phyloP scores from a whole-genome alignment of 2,329 filamentous ascomycete genomes.

The Neoarthrinium moseri region DNA sequence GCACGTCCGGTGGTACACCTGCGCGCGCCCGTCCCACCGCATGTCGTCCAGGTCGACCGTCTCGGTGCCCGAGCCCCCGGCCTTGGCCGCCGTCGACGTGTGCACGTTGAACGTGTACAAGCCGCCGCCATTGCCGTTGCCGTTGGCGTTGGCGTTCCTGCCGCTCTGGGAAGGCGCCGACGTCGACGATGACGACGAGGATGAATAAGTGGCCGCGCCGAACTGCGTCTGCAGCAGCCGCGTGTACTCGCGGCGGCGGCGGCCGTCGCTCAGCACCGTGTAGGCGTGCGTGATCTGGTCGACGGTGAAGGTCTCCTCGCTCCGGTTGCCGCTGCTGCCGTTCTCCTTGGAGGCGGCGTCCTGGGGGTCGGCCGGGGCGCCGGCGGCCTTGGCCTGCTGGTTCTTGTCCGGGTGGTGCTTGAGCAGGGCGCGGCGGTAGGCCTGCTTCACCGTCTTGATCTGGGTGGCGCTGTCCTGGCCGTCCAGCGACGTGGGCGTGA shows the following conservation, averaged over 20 bases:
- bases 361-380: constrained; percentile 7
- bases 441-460: constrained; percentile 51
- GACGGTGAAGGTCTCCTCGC: constrained; percentile 43
- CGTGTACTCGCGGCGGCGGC: constrained; percentile 54
- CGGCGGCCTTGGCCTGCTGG: constrained; percentile 13
- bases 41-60: constrained; percentile 66
- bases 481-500: constrained; percentile 49
- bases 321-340: constrained; percentile 9
- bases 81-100: background rate
- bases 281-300: constrained; percentile 65
- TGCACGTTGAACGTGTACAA: constrained; percentile 16
- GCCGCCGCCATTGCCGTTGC: constrained; percentile 14
- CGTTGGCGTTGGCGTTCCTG: constrained; percentile 13
- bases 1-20: constrained; percentile 56
- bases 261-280: constrained; percentile 50
- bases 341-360: constrained; percentile 4
- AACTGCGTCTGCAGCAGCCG: constrained; percentile 35
- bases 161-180: background rate
- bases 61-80: constrained; percentile 51
- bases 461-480: constrained; percentile 40
- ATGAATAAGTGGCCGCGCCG: constrained; percentile 1
- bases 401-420: constrained; percentile 65
- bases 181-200: constrained; percentile 7
- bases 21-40: constrained; percentile 44
- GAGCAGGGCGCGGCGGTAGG: constrained; percentile 64